Base-by-base conservation (phyloP, 371 early-diverging fungal genomes). In the Fennellomyces sp. region DNA sequence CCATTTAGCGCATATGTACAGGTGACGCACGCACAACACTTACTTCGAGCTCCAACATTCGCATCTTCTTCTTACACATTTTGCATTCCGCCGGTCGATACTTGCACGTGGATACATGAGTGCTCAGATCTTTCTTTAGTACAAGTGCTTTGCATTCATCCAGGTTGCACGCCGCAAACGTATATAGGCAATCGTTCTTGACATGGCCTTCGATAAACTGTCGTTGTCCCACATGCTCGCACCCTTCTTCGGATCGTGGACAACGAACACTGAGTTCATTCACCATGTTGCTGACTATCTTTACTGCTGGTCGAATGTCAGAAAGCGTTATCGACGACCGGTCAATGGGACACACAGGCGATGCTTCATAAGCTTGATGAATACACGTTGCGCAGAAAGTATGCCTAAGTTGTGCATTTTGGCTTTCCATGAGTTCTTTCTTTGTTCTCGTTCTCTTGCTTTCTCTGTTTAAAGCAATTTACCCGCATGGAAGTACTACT, bases 341-440 rank as follows among this genome's bases (percentile, higher is more conserved):
- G 49, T 89, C 89, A 13, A 90, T 76, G 0, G 91, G 91, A 51
- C 91, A 91, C n/a, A 80, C 61, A 0, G 70, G 60, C 8, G 75
- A 79, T 15, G 75, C 64, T 35, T 82, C 80, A 13, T 87, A 55
- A 10, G 86, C 82, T 61, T 81, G 82, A 33, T 72, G 60, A 23
- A 90, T 89, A 59, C 91, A 91, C 27, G 63, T 52, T 26, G 64
- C 59, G 54, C 91, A 91, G 66, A 85, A 91, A 0, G 89, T 91
- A 66, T 91, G 91, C 6, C 88, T 88, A 50, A 42, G 10, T n/a
- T n/a, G n/a, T n/a, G n/a, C n/a, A n/a, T n/a, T n/a, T n/a, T n/a
- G n/a, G n/a, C n/a, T n/a, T n/a, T n/a, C n/a, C n/a, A n/a, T n/a
- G n/a, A n/a, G n/a, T n/a, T n/a, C 7, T 4, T 41, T 21, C 35